These are phyloP conservation scores for Albugo candida DNA, from an alignment of 352 stramenopile species.

Conservation along the genomic window DNA sequence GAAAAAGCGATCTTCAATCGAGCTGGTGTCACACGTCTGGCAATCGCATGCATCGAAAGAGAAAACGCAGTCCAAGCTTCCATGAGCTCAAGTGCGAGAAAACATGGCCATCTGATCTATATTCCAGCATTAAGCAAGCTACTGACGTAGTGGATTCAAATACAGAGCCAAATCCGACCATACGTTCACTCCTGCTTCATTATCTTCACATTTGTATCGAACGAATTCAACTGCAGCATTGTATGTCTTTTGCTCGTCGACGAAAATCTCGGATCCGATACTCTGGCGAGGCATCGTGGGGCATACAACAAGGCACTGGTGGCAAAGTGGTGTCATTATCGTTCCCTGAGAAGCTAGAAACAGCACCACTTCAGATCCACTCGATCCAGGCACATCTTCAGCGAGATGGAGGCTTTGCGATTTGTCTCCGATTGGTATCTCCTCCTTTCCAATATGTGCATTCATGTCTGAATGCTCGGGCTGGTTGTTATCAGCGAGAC, in stretches of 20 bases:
- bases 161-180: conserved; percentile 1
- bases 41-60: too few species aligned
- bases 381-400: conserved; percentile 67
- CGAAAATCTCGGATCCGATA: conserved; percentile 70
- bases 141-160: too few species aligned
- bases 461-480: conserved; percentile 20
- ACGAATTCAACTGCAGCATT: conserved; percentile 72
- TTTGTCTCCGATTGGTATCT: too few species aligned
- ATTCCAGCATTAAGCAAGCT: too few species aligned
- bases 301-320: conserved; percentile 27
- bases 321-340: conserved; percentile 75
- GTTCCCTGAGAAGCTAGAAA: conserved; percentile 70
- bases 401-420: conserved; percentile 22
- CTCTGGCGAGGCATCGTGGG: conserved; percentile 48
- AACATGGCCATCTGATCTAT: too few species aligned
- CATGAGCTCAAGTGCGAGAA: too few species aligned
- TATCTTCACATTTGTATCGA: conserved; percentile 72
- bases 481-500: conserved; percentile 35
- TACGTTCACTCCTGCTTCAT: conserved; percentile 56
- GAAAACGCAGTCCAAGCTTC: too few species aligned
- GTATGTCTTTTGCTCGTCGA: conserved; percentile 70
- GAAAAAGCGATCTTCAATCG: conserved; percentile 38
- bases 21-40: too few species aligned
- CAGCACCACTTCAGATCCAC: conserved; percentile 54
- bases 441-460: conserved; percentile 39